phyloP scores from a whole-genome alignment of 257 asterid species.

The Hygrophila difformis region DNA sequence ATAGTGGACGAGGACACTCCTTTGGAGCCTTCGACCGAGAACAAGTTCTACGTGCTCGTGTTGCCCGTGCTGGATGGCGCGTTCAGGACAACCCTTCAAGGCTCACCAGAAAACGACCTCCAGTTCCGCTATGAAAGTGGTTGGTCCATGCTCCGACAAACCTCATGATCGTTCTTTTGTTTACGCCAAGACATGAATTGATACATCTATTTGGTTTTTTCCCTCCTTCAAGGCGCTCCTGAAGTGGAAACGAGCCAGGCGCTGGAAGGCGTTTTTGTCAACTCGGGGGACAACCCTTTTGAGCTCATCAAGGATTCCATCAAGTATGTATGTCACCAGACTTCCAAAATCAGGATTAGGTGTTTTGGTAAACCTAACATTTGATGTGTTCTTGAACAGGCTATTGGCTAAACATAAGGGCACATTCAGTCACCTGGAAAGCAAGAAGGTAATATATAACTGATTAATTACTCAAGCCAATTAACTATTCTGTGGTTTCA shows the following conservation, averaged over 20 bases:
- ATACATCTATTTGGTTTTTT: background rate
- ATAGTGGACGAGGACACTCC: slow-evolving; percentile 6
- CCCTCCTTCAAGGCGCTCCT: slow-evolving; percentile 25
- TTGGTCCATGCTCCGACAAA: slow-evolving; percentile 4
- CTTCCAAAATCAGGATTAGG: background rate
- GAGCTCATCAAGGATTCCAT: slow-evolving; percentile 33
- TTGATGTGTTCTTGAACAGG: slow-evolving; percentile 15
- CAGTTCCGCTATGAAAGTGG: slow-evolving; percentile 55
- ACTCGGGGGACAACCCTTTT: slow-evolving; percentile 34
- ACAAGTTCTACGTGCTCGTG: slow-evolving; percentile 33
- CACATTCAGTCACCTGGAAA: slow-evolving; percentile 31
- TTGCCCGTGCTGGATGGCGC: slow-evolving; percentile 48
- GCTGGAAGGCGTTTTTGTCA: slow-evolving; percentile 25
- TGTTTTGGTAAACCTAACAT: background rate
- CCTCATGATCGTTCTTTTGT: background rate
- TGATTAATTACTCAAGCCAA: too few species aligned
- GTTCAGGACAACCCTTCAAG: slow-evolving; percentile 45
- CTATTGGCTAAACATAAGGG: slow-evolving; percentile 29
- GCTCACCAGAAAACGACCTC: slow-evolving; percentile 33
- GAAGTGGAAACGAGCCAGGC: slow-evolving; percentile 23
- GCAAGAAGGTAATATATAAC: slow-evolving; percentile 26
- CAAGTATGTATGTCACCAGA: slow-evolving; percentile 15
- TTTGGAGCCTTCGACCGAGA: slow-evolving; percentile 6
- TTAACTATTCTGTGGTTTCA: too few species aligned
- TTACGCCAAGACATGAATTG: background rate